Percentiles rank a stretch among this genome's conserved stretches.
These are phyloP conservation scores for Sporothrix luriei DNA, from an alignment of 2,329 filamentous ascomycete species.

Conservation along the genomic window DNA sequence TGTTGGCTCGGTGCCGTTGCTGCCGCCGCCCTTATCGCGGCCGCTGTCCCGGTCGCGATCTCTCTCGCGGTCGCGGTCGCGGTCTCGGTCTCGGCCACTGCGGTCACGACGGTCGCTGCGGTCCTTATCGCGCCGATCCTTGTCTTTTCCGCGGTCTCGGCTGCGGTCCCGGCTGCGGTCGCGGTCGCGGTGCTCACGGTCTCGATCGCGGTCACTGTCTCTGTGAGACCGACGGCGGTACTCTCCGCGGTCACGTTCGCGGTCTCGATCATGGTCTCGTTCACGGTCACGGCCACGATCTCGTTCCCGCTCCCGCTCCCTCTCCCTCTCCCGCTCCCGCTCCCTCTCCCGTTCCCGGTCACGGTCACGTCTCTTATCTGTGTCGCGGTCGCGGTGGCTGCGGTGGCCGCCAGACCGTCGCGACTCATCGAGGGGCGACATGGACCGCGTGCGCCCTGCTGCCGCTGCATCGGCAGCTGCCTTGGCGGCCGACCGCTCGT, in stretches of 20 bases:
- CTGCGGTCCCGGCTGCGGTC: conserved; percentile 39
- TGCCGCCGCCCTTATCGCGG: neutral
- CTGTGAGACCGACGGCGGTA: conserved; percentile 9
- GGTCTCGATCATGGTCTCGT: conserved; percentile 26
- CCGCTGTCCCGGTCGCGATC: conserved; percentile 37
- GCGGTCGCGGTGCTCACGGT: conserved; percentile 37
- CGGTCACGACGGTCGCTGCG: conserved; percentile 12
- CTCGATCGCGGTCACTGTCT: conserved; percentile 24
- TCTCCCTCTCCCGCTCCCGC: conserved; percentile 33
- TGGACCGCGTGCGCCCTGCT: conserved; percentile 26
- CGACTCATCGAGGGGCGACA: conserved; percentile 30
- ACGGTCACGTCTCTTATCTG: conserved; percentile 32
- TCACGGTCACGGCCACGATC: conserved; percentile 28
- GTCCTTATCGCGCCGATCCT: conserved; percentile 33
- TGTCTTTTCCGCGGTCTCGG: conserved; percentile 24
- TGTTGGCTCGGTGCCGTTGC: conserved; percentile 15
- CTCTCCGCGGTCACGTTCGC: neutral
- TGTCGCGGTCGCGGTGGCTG: conserved; percentile 32
- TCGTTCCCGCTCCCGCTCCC: conserved; percentile 20
- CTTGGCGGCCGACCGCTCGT: neutral
- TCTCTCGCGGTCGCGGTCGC: conserved; percentile 39
- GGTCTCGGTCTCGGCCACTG: conserved; percentile 37
- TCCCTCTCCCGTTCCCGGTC: conserved; percentile 35
- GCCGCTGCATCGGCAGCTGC: neutral
- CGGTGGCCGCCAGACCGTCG: conserved; percentile 27